Percentiles rank a stretch among this genome's conserved stretches.
Evolutionary conservation across 1,284 basidiomycete genomes (phyloP).

Genomic region (Pterulicium gracile): DNA sequence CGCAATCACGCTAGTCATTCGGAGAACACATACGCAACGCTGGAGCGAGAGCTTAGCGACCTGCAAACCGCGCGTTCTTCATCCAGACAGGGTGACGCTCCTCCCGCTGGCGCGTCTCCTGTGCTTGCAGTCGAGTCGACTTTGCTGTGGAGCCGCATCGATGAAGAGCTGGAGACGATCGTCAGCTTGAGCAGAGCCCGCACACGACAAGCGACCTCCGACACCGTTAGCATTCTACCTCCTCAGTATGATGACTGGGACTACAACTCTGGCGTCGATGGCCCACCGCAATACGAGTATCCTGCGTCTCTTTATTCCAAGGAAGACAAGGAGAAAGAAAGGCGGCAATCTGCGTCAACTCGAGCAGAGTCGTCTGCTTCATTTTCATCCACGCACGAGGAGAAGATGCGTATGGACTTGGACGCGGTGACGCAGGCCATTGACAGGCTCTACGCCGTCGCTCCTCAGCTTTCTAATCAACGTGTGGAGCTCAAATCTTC

Average conservation of each 20-base stretch:
- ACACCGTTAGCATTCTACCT: conserved; percentile 28
- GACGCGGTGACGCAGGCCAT: conserved; percentile 79
- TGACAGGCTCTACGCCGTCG: conserved; percentile 71
- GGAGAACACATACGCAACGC: conserved; percentile 14
- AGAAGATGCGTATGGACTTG: conserved; percentile 73
- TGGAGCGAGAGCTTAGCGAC: conserved; percentile 59
- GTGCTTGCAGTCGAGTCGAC: conserved; percentile 49
- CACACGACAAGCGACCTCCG: conserved; percentile 27
- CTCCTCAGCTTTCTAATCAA: conserved; percentile 80
- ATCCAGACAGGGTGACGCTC: conserved; percentile 21
- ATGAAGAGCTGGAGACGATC: conserved; percentile 62
- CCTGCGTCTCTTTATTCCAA: conserved; percentile 18
- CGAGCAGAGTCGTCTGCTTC: conserved; percentile 7
- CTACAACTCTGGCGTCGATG: conserved; percentile 27
- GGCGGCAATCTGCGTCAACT: conserved; percentile 4
- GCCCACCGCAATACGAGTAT: conserved; percentile 53
- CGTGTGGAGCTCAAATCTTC: conserved; percentile 69
- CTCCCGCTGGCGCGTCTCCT: conserved; percentile 28
- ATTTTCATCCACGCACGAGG: conserved; percentile 24
- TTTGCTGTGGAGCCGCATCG: conserved; percentile 64
- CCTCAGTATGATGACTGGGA: conserved; percentile 55
- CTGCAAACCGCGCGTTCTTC: conserved; percentile 46
- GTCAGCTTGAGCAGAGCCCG: conserved; percentile 53
- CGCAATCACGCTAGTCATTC: not conserved
- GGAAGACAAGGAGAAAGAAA: conserved; percentile 23